phyloP scores from a whole-genome alignment of 192 early-diverging fungal species.

The Coemansia sp. region DNA sequence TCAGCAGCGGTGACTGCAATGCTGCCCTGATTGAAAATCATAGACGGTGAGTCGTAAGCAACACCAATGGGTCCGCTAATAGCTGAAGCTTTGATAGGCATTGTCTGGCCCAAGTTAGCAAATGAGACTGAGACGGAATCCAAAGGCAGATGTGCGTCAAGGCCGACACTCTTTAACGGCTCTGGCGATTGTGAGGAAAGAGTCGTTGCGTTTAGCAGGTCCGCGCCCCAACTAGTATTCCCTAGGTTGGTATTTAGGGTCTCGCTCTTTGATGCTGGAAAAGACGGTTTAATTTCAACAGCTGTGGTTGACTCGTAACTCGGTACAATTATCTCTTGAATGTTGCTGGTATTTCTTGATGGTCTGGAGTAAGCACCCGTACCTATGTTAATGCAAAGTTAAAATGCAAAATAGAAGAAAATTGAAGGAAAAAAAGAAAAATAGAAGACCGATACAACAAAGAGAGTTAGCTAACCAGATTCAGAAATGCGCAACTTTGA shows the following conservation, averaged over 20 bases:
- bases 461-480: too few relatives aligned
- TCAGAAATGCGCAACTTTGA: not conserved
- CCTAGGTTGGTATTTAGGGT: not conserved
- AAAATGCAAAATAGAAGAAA: not conserved
- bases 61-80: conserved; percentile 18
- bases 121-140: conserved; percentile 14
- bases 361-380: not conserved
- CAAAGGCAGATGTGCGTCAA: conserved; percentile 5
- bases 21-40: conserved; percentile 11
- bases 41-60: conserved; percentile 5
- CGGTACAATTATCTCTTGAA: not conserved
- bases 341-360: not conserved
- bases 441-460: not conserved
- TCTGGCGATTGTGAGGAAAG: not conserved
- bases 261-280: conserved; percentile 2
- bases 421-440: not conserved
- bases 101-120: conserved; percentile 20
- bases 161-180: not conserved
- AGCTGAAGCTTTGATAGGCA: conserved; percentile 15
- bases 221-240: not conserved
- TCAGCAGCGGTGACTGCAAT: conserved; percentile 1
- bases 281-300: not conserved
- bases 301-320: conserved; percentile 1
- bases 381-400: not conserved
- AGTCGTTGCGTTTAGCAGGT: conserved; percentile 1